Evolutionary conservation across 2,329 filamentous ascomycete species (phyloP).

Genomic region (Fusarium chaquense): DNA sequence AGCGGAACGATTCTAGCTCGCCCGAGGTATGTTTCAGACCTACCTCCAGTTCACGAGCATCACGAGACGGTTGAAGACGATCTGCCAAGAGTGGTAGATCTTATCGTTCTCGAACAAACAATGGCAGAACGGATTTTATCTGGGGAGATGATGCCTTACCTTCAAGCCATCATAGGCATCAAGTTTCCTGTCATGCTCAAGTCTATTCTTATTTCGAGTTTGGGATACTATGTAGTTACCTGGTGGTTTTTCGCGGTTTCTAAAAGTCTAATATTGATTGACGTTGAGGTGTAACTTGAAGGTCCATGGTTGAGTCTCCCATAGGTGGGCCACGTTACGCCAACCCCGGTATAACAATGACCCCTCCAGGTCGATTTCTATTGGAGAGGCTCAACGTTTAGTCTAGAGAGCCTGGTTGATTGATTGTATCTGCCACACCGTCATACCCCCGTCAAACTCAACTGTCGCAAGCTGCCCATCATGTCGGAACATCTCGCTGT

Average conservation of each 20-base stretch:
- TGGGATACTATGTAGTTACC: background rate
- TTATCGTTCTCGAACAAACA: background rate
- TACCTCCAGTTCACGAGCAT: background rate
- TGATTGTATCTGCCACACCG: conserved; percentile 42
- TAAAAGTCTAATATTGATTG: too few species aligned
- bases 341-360: conserved; percentile 49
- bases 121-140: background rate
- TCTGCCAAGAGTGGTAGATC: background rate
- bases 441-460: conserved; percentile 38
- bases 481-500: conserved; percentile 50
- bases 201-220: background rate
- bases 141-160: background rate
- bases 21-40: background rate
- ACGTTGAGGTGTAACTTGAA: background rate
- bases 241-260: too few species aligned
- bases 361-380: conserved; percentile 41
- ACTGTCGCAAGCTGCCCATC: conserved; percentile 38
- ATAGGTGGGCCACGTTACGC: conserved; percentile 43
- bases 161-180: background rate
- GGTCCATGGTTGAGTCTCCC: background rate
- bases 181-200: too few species aligned
- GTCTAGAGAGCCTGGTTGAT: conserved; percentile 26
- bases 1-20: background rate
- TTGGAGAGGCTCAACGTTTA: conserved; percentile 42
- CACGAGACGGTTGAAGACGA: background rate